A percentile compares a stretch with the other conserved stretches of the same genome.
These are phyloP conservation scores for Metarhizium humberi DNA, from an alignment of 2,329 filamentous ascomycete genomes.

Conservation along the genomic window DNA sequence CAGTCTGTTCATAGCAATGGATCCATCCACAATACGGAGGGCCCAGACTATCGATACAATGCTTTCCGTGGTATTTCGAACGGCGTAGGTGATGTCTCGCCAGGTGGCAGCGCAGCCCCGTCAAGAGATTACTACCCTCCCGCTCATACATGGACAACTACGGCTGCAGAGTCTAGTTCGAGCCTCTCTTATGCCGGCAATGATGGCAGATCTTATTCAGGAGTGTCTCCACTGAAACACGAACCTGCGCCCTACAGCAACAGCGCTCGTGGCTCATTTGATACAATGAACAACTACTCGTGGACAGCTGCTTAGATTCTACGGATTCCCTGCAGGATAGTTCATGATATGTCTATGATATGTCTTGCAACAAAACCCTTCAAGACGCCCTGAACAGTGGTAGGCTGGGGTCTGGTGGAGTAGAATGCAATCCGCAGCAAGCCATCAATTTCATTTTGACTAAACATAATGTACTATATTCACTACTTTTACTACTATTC, in stretches of 20 bases:
- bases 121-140: conserved; percentile 46
- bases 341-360: background rate
- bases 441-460: background rate
- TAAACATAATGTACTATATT: background rate
- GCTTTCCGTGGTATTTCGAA: conserved; percentile 25
- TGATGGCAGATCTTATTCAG: conserved; percentile 22
- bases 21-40: conserved; percentile 37
- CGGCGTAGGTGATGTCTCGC: conserved; percentile 22
- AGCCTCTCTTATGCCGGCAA: conserved; percentile 35
- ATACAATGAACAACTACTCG: conserved; percentile 45
- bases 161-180: conserved; percentile 35
- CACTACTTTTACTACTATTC: background rate
- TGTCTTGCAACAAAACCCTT: background rate
- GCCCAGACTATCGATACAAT: conserved; percentile 48
- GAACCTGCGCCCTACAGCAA: conserved; percentile 32
- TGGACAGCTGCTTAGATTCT: conserved; percentile 40
- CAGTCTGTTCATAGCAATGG: conserved; percentile 42
- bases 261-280: conserved; percentile 33
- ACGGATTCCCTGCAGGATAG: background rate
- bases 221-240: conserved; percentile 20
- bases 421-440: background rate
- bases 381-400: background rate
- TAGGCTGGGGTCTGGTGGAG: background rate
- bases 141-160: conserved; percentile 41
- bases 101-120: conserved; percentile 17